Evolutionary conservation across 2,329 filamentous ascomycete species (phyloP), one percentile per base, ranked within the genome.

Genomic region (Dactylellina sp.): DNA sequence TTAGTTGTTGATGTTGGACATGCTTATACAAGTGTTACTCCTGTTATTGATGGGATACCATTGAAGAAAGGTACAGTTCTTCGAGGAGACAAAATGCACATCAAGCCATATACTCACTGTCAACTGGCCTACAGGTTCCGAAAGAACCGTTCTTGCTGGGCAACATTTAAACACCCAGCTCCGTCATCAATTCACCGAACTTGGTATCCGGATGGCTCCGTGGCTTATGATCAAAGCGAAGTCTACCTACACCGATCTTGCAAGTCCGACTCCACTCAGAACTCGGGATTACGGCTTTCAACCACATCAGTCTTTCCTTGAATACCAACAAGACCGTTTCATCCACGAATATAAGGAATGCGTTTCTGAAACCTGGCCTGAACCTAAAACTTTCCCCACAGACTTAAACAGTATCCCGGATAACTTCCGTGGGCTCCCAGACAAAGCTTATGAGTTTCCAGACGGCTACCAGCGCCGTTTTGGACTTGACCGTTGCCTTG

Each of bases 301-400:
- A 78, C 83, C 89, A 75, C 81, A 83, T 77, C 85, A 87, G 25
- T 93, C 91, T 0, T 98, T 93, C 86, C 89, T 90, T 71, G 84
- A 85, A 16, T 89, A 94, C 76, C 89, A 98, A 82, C 93, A 99
- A 83, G 95, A 98, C 81, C 91, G 94, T 60, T 89, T 97, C 44
- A 84, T 99, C 66, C 93, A 92, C 39, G 93, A 97, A 81, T 99
- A 96, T 87, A 99, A 99, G 83, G 96, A 99, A 83, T 96, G 91
- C 16, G 92, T 97, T 14, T 93, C 98, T 25, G 93, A 97, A 82
- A 89, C 94, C 12, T 99, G 95, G 94, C 71, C 75, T 0, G 75
- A 77, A 1, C 91, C 91, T 0, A 89, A 89, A 71, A 86, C 88
- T 2, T 70, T 78, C 32, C 76, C 77, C 0, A 25, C 75, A 0